These are phyloP conservation scores for Albatrellus ellisii DNA, from an alignment of 768 basidiomycete genomes.

Conservation along the genomic window DNA sequence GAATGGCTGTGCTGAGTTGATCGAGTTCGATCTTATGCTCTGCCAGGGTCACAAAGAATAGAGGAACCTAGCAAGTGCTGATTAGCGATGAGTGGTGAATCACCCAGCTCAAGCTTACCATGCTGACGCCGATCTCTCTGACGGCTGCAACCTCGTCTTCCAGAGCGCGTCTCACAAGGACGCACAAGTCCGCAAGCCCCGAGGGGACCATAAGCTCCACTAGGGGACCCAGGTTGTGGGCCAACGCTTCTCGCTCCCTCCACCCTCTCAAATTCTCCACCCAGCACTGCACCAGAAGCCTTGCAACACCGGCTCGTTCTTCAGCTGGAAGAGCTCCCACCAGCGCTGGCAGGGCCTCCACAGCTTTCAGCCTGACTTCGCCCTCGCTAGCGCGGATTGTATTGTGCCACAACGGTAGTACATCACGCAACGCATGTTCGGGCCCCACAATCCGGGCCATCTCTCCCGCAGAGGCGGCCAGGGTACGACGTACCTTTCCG, in stretches of 20 bases:
- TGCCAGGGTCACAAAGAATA: conserved; percentile 1
- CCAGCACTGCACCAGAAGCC: conserved; percentile 41
- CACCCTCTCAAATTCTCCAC: conserved; percentile 43
- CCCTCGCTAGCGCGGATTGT: conserved; percentile 43
- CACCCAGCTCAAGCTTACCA: conserved; percentile 41
- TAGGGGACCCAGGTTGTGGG: conserved; percentile 41
- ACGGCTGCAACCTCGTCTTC: conserved; percentile 79
- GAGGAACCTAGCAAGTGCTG: conserved; percentile 7
- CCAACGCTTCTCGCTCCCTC: conserved; percentile 68
- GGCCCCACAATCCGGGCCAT: conserved; percentile 75
- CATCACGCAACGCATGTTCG: conserved; percentile 49
- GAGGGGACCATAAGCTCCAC: conserved; percentile 21
- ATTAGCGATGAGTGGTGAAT: conserved; percentile 6
- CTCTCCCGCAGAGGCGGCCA: conserved; percentile 84
- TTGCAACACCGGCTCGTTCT: conserved; percentile 25
- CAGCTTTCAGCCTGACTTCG: conserved; percentile 57
- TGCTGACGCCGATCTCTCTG: conserved; percentile 55
- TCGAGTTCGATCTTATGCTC: conserved; percentile 10
- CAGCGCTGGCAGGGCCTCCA: conserved; percentile 53
- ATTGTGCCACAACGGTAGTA: conserved; percentile 62
- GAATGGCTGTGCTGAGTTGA: conserved; percentile 1
- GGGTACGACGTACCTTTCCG: conserved; percentile 56
- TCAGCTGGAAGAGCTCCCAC: conserved; percentile 36
- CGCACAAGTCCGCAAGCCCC: neutral
- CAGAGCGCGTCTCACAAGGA: conserved; percentile 30